phyloP scores from a whole-genome alignment of 805 yeast genomes.

The Yarrowia sp. region DNA sequence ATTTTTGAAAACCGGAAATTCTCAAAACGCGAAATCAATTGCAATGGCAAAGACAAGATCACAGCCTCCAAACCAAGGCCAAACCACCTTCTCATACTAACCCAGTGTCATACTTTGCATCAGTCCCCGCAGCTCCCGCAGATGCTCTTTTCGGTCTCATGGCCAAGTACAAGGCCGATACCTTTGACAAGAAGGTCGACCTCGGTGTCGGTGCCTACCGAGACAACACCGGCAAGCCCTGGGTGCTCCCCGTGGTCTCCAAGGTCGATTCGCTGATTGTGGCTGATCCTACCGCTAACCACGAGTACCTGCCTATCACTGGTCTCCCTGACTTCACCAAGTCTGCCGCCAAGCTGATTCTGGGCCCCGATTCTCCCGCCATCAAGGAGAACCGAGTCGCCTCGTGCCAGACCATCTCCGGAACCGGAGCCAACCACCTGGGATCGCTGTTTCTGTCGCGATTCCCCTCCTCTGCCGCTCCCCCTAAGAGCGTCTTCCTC shows the following conservation, averaged over 20 bases:
- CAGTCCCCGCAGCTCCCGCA: slow-evolving; percentile 71
- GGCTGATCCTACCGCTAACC: slow-evolving; percentile 72
- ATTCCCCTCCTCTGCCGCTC: slow-evolving; percentile 54
- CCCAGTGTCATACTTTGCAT: slow-evolving; percentile 43
- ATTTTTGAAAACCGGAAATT: not conserved
- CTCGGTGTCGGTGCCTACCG: slow-evolving; percentile 92
- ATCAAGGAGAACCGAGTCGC: slow-evolving; percentile 59
- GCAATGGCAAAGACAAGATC: no score
- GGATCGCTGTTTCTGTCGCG: slow-evolving; percentile 74
- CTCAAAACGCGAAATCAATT: no score
- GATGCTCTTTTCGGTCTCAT: slow-evolving; percentile 82
- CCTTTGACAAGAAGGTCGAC: slow-evolving; percentile 56
- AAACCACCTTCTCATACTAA: not conserved
- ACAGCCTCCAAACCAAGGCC: no score
- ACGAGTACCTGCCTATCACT: slow-evolving; percentile 85
- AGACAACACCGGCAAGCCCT: slow-evolving; percentile 85
- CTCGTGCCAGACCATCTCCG: slow-evolving; percentile 79
- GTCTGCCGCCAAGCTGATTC: slow-evolving; percentile 71
- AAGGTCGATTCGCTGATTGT: slow-evolving; percentile 70
- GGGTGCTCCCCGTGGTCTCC: slow-evolving; percentile 79
- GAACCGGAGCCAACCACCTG: slow-evolving; percentile 90
- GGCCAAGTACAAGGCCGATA: slow-evolving; percentile 73
- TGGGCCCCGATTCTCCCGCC: slow-evolving; percentile 67
- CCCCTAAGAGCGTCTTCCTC: slow-evolving; percentile 36
- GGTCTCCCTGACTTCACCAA: slow-evolving; percentile 73